Evolutionary conservation across 805 yeast species (phyloP).

Genomic region (Candida tammaniensis): DNA sequence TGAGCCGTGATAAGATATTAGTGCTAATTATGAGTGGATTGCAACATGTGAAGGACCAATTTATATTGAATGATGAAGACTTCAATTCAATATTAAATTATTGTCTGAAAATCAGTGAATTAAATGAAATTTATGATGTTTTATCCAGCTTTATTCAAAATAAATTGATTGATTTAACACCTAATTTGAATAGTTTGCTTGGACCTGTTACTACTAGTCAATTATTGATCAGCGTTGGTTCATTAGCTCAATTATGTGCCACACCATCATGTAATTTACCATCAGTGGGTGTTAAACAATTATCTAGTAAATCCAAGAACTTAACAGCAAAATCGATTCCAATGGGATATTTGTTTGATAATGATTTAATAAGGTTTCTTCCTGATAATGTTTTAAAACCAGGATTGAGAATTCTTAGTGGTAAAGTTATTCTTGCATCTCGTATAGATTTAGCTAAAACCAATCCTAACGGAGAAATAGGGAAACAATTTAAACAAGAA

Average conservation of each 20-base stretch:
- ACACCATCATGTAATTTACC: constrained; percentile 85
- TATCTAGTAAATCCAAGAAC: constrained; percentile 24
- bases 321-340: constrained; percentile 39
- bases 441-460: constrained; percentile 63
- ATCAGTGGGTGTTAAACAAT: constrained; percentile 59
- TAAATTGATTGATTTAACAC: constrained; percentile 63
- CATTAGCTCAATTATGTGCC: constrained; percentile 58
- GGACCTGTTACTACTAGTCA: constrained; percentile 75
- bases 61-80: constrained; percentile 25
- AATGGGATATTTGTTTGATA: constrained; percentile 65
- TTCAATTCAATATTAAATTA: constrained; percentile 39
- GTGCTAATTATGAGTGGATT: constrained; percentile 72
- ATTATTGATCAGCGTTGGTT: constrained; percentile 66
- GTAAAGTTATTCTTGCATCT: constrained; percentile 78
- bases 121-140: constrained; percentile 40
- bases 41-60: constrained; percentile 40
- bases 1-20: constrained; percentile 57
- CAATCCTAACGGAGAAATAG: constrained; percentile 49
- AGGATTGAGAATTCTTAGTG: constrained; percentile 76
- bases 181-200: constrained; percentile 71
- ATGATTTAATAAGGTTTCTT: constrained; percentile 56
- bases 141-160: constrained; percentile 56
- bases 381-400: constrained; percentile 60
- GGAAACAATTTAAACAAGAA: constrained; percentile 58
- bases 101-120: constrained; percentile 45